phyloP scores from a whole-genome alignment of 2,329 filamentous ascomycete species.

The Penicillium brasilianum region DNA sequence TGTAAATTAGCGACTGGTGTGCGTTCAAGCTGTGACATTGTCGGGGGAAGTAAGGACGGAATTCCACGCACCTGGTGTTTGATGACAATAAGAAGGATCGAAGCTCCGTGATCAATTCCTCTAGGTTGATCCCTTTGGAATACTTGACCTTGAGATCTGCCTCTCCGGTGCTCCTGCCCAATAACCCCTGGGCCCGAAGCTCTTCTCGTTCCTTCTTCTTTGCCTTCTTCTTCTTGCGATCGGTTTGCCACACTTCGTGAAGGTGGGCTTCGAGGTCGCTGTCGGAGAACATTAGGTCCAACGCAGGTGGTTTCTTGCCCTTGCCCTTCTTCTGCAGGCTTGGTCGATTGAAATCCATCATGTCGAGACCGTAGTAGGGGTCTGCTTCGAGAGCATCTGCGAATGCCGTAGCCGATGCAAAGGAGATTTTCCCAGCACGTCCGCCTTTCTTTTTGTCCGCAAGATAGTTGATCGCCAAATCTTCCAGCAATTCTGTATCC shows the following conservation, averaged over 20 bases:
- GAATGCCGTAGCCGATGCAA: constrained; percentile 61
- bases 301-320: constrained; percentile 58
- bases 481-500: constrained; percentile 57
- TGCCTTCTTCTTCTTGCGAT: constrained; percentile 72
- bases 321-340: constrained; percentile 70
- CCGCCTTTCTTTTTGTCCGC: constrained; percentile 58
- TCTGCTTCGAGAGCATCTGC: constrained; percentile 64
- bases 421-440: constrained; percentile 36
- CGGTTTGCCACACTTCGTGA: constrained; percentile 66
- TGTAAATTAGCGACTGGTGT: constrained; percentile 15
- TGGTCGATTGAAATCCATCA: constrained; percentile 80
- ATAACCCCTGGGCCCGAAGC: constrained; percentile 67
- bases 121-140: constrained; percentile 70
- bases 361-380: constrained; percentile 73
- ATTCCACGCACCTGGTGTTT: constrained; percentile 63
- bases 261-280: constrained; percentile 69
- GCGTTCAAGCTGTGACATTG: background rate
- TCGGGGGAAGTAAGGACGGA: background rate
- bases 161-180: constrained; percentile 62
- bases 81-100: constrained; percentile 69
- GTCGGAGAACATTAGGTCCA: constrained; percentile 64
- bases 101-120: constrained; percentile 75
- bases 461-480: constrained; percentile 31
- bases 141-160: constrained; percentile 73
- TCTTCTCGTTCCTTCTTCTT: constrained; percentile 73